Conservation (phyloP, 177 flowering plant species). For the Vitis hybrid region DNA sequence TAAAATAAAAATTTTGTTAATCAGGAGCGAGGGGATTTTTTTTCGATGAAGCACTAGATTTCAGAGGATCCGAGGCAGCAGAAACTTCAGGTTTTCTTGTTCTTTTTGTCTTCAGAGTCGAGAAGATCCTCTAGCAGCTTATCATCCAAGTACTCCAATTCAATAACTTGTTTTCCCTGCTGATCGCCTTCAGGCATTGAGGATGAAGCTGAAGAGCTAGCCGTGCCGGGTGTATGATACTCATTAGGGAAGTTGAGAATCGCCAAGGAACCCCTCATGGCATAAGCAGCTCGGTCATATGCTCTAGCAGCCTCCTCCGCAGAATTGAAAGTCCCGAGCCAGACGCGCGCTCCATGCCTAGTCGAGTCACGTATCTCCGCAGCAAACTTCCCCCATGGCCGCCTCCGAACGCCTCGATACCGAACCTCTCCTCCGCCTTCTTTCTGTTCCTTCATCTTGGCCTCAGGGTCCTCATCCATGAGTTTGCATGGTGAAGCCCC, state of each 20-base stretch:
- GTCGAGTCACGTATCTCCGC: slow-evolving; percentile 46
- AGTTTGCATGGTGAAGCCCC: slow-evolving; percentile 7
- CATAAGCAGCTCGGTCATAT: slow-evolving; percentile 41
- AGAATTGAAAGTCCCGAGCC: slow-evolving; percentile 46
- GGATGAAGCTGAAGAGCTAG: slow-evolving; percentile 13
- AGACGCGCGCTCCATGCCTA: slow-evolving; percentile 36
- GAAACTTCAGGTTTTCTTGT: slow-evolving; percentile 6
- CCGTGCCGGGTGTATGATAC: slow-evolving; percentile 15
- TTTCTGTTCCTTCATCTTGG: neutral
- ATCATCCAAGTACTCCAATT: slow-evolving; percentile 41
- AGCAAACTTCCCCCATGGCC: slow-evolving; percentile 48
- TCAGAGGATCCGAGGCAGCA: neutral
- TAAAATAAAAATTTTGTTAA: too few relatives aligned
- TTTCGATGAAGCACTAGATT: too few relatives aligned
- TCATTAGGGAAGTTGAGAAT: slow-evolving; percentile 35
- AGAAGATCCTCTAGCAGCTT: slow-evolving; percentile 39
- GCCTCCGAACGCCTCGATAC: slow-evolving; percentile 38
- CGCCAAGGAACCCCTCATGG: slow-evolving; percentile 39
- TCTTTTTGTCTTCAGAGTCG: slow-evolving; percentile 19
- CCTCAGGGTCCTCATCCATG: neutral
- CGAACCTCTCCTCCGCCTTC: slow-evolving; percentile 18
- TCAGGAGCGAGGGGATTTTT: too few relatives aligned
- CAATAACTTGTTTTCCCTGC: slow-evolving; percentile 26
- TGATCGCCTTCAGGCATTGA: slow-evolving; percentile 8
- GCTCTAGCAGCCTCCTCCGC: slow-evolving; percentile 49